A percentile compares a stretch with the other conserved stretches of the same genome.
These are phyloP conservation scores for Tritrichomonas musculus DNA, from an alignment of 208 protist species.

Conservation along the genomic window DNA sequence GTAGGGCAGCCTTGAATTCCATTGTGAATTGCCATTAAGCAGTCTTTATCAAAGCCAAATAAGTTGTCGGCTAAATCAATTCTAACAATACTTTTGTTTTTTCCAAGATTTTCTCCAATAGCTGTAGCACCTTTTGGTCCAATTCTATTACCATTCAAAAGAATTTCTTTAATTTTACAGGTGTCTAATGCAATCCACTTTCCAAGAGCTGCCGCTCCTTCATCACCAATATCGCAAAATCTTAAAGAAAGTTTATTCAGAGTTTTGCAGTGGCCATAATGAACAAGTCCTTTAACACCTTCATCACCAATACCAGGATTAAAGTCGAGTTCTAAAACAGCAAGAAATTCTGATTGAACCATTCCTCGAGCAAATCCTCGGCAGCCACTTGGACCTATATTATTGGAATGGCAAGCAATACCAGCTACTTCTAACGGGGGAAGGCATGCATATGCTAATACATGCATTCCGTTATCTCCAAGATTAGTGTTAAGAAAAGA, in stretches of 20 bases:
- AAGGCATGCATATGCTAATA: not conserved
- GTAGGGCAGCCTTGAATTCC: not conserved
- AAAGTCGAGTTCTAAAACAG: not conserved
- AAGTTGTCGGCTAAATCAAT: not conserved
- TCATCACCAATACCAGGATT: slow-evolving; percentile 4
- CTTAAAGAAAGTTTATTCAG: not conserved
- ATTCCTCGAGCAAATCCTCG: not conserved
- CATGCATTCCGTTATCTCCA: slow-evolving; percentile 16
- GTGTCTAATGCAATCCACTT: not conserved
- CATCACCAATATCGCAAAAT: slow-evolving; percentile 17
- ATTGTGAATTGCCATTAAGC: slow-evolving; percentile 7
- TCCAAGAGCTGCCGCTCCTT: not conserved
- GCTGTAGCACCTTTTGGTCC: not conserved
- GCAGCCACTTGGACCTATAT: not conserved
- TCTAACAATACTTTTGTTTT: not conserved
- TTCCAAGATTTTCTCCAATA: not conserved
- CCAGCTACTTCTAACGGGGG: not conserved
- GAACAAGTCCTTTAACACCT: not conserved
- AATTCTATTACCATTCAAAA: slow-evolving; percentile 23
- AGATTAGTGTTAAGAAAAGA: slow-evolving; percentile 13
- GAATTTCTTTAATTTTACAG: not conserved
- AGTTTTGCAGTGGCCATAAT: not conserved
- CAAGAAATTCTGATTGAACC: not conserved
- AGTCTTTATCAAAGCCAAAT: not conserved
- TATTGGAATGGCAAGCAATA: slow-evolving; percentile 18